Base-by-base conservation (phyloP, 225 moss, liverwort and hornwort genomes). In the Physcomitrium patens region DNA sequence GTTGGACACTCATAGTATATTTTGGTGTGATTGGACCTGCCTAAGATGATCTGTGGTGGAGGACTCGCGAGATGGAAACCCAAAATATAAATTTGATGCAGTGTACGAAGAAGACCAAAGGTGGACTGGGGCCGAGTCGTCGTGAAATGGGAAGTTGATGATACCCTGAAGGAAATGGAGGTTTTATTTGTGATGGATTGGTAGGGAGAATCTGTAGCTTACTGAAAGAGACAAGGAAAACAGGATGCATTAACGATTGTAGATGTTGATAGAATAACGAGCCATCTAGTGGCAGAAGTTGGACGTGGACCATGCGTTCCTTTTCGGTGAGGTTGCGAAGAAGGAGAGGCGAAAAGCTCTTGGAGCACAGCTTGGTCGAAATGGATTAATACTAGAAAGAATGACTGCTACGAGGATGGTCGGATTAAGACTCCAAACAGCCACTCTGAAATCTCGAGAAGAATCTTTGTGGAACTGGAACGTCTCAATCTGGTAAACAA, bases 261-360 rank as follows among this genome's bases (percentile, higher is more conserved):
- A 12, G 86, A 91, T 56, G 89, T 86, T 44, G 93, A 94, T 71
- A 75, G 65, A 45, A 69, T 31, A 41, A 84, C 93, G 41, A 89
- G 87, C 50, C 91, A 88, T 49, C 5, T 94, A 91, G 93, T 94
- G 91, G 93, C 93, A 91, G 20, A 94, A 94, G 85, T 73, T 94
- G 83, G 91, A 91, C 65, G 93, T 94, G 44, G 91, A 89, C 20
- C 86, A 80, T 9, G 57, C 62, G 23, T 88, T 91, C 71, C 64
- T 94, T 15, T 83, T 87, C 3, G 88, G 88, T 60, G 86, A 89
- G 56, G 54, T 80, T 67, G 88, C 81, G 7, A 82, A 78, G 74
- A 72, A 80, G 48, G 79, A 89, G 14, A 84, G 86, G 53, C 63
- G 91, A 43, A 79, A 89, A 26, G 62, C 83, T 24, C 80, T 94